These are phyloP conservation scores for Penicillium goetzii DNA, from an alignment of 495 filamentous ascomycete species.

Conservation along the genomic window DNA sequence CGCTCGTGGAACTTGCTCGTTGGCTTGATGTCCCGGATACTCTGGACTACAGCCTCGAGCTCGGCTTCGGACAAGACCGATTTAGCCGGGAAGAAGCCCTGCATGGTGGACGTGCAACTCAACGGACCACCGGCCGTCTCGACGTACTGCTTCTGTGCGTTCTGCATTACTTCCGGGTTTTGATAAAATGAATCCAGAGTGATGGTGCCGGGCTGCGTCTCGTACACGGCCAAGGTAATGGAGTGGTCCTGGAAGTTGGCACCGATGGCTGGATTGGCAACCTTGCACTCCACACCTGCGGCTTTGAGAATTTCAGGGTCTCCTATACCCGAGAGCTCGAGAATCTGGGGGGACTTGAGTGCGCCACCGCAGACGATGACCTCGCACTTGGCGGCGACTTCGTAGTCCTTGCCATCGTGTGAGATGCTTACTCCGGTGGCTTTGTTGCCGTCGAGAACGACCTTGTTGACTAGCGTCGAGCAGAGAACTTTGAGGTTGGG, in stretches of 20 bases:
- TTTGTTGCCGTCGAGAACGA: constrained; percentile 27
- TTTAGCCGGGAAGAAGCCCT: constrained; percentile 34
- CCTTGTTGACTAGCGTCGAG: constrained; percentile 33
- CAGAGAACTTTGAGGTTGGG: constrained; percentile 38
- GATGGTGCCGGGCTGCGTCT: constrained; percentile 39
- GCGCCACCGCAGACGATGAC: constrained; percentile 58
- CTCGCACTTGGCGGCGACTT: constrained; percentile 53
- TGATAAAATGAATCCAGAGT: constrained; percentile 40
- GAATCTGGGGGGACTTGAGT: constrained; percentile 56
- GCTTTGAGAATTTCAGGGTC: constrained; percentile 29
- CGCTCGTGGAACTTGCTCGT: constrained; percentile 29
- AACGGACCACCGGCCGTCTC: constrained; percentile 22
- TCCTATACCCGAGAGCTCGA: constrained; percentile 63
- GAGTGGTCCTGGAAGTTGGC: constrained; percentile 54
- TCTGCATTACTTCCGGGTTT: constrained; percentile 32
- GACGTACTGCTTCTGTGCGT: constrained; percentile 25
- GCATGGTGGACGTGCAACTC: constrained; percentile 20
- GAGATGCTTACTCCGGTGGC: constrained; percentile 44
- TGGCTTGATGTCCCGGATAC: constrained; percentile 26
- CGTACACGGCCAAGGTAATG: constrained; percentile 19
- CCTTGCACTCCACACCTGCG: constrained; percentile 39
- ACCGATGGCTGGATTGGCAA: constrained; percentile 48
- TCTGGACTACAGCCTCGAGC: constrained; percentile 24
- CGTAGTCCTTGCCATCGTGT: constrained; percentile 37
- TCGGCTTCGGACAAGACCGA: constrained; percentile 28